Base-by-base conservation (phyloP, 176 grass and related monocot genomes). In the Coix lacrymajobi region DNA sequence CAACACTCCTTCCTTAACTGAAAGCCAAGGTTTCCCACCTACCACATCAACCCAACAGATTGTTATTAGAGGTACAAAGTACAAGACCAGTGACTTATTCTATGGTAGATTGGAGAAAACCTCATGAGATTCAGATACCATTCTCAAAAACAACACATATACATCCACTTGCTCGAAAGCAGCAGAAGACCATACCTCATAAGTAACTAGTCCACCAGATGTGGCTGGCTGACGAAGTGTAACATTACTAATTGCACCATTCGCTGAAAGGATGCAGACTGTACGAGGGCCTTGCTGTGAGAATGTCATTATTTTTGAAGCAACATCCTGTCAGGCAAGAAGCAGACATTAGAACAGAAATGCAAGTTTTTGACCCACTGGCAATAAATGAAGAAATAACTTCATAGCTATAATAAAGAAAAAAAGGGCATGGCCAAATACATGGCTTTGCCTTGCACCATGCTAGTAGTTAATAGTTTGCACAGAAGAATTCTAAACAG, bases 301-400 rank as follows among this genome's bases (percentile, higher is more conserved):
- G 81, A 99, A 99, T 6, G 93, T 85, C 97, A 99, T 96, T 77
- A 99, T 99, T 91, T 99, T 96, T 81, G 97, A 99, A 73, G 97
- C 91, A 71, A 99, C 91, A 91, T 99, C 97, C 97, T 99, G 86
- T 56, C 67, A 85, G 62, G 8, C 32, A 82, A 76, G 77, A 8
- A 62, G 39, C 77, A 79, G 80, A 54, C 32, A 51, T 58, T 44
- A 83, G 13, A 37, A 79, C 30, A 41, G 15, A 86, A 84, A 67
- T 29, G 1, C 44, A 58, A 84, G n/a, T 51, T 68, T 68, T 34
- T 41, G 40, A 15, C 24, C 36, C 36, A 79, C 25, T 69, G 20
- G 25, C 0, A 33, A 41, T 0, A 60, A 44, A 64, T 64, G 52
- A 63, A 74, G 14, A 30, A 76, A 32, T 15, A 83, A 54, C 1